A percentile compares a stretch with the other conserved stretches of the same genome.
These are phyloP conservation scores for Chaetomium strumarium DNA, from an alignment of 2,329 filamentous ascomycete species.

Conservation along the genomic window DNA sequence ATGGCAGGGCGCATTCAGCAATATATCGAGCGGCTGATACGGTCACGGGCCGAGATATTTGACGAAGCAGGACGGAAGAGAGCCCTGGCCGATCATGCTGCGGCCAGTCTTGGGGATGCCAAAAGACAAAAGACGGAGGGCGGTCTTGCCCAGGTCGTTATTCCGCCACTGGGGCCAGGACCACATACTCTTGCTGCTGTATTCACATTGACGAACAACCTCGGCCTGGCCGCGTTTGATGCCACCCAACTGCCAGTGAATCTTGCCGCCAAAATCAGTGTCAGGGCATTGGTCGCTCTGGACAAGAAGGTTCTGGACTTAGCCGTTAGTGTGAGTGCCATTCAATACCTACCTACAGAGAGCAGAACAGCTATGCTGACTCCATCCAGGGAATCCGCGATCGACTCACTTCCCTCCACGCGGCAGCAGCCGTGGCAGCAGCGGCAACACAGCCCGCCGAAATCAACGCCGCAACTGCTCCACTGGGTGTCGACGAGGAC, in stretches of 20 bases:
- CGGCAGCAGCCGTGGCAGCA: constrained; percentile 26
- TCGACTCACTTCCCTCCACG: constrained; percentile 42
- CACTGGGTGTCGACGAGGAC: constrained; percentile 64
- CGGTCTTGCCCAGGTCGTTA: constrained; percentile 41
- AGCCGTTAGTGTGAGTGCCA: constrained; percentile 60
- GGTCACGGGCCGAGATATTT: constrained; percentile 69
- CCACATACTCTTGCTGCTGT: constrained; percentile 75
- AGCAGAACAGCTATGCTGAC: constrained; percentile 6
- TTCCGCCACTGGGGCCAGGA: constrained; percentile 68
- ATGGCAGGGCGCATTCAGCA: constrained; percentile 75
- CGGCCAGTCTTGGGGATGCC: constrained; percentile 66
- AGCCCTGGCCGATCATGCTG: constrained; percentile 62
- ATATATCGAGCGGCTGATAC: constrained; percentile 75
- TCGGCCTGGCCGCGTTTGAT: constrained; percentile 71
- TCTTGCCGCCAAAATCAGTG: constrained; percentile 73
- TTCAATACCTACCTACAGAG: too few relatives aligned
- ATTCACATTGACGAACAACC: constrained; percentile 76
- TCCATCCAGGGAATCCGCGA: constrained; percentile 43
- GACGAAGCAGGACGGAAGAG: constrained; percentile 78
- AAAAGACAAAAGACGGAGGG: constrained; percentile 72
- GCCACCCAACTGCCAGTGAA: constrained; percentile 71
- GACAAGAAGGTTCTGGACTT: constrained; percentile 63
- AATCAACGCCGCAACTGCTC: constrained; percentile 53
- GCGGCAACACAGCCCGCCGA: constrained; percentile 37
- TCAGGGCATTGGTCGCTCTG: constrained; percentile 68